Percentiles rank a stretch among this genome's conserved stretches.
These are phyloP conservation scores for Gillenia trifoliata DNA, from an alignment of 306 rosid genomes.

Conservation along the genomic window DNA sequence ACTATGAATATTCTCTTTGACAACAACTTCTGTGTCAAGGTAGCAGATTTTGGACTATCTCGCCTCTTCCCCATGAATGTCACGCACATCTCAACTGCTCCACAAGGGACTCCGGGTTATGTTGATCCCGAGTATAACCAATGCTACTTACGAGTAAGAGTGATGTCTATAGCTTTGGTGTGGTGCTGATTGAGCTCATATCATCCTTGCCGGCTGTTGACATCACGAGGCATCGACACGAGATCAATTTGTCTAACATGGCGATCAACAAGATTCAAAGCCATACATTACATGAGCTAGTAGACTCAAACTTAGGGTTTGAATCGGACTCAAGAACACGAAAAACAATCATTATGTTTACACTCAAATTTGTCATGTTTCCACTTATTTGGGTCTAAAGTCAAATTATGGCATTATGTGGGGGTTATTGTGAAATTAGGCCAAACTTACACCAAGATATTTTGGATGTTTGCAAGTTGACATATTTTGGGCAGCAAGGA, in stretches of 20 bases:
- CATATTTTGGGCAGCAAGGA: too few species aligned
- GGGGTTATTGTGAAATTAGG: too few species aligned
- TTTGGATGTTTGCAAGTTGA: conserved; percentile 78
- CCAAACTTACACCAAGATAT: conserved; percentile 77
- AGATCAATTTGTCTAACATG: conserved; percentile 79
- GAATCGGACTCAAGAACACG: conserved; percentile 48
- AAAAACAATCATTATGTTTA: conserved; percentile 58
- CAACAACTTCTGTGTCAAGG: conserved; percentile 52
- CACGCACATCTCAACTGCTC: conserved; percentile 79
- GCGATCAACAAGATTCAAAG: conserved; percentile 70
- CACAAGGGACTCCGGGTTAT: conserved; percentile 95
- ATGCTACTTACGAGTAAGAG: conserved; percentile 74
- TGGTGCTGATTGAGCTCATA: conserved; percentile 67
- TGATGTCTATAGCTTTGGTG: conserved; percentile 90
- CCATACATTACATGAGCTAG: conserved; percentile 53
- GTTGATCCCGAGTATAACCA: conserved; percentile 87
- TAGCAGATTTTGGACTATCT: conserved; percentile 88
- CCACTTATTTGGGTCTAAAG: too few species aligned
- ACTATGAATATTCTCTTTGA: conserved; percentile 83
- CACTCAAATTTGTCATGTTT: too few species aligned
- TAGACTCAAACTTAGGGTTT: conserved; percentile 56
- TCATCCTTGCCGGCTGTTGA: conserved; percentile 88
- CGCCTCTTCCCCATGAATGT: conserved; percentile 65
- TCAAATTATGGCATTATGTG: too few species aligned
- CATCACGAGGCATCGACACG: conserved; percentile 71